Conservation (phyloP, 495 filamentous ascomycete genomes). For the Thermothielavioides terrestris region DNA sequence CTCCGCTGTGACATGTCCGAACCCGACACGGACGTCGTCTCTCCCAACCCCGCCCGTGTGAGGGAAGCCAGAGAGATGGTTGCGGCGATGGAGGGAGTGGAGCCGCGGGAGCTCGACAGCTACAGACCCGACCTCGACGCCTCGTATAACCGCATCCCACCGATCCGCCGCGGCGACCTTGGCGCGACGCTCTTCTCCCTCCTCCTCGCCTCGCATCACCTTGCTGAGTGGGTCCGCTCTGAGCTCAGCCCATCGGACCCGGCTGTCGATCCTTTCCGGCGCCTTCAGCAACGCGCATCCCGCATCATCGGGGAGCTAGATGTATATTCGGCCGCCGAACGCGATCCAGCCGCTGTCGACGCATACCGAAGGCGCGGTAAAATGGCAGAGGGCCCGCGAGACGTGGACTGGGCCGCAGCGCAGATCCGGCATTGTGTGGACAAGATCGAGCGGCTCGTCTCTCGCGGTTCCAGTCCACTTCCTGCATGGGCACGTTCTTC, state of each 20-base stretch:
- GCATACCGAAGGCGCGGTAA: slow-evolving; percentile 17
- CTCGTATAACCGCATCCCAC: slow-evolving; percentile 16
- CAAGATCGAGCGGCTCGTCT: slow-evolving; percentile 29
- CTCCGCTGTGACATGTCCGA: slow-evolving; percentile 35
- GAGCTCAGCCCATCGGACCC: slow-evolving; percentile 30
- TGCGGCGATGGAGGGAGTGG: slow-evolving; percentile 31
- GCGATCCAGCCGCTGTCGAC: slow-evolving; percentile 1
- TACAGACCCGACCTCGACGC: slow-evolving; percentile 32
- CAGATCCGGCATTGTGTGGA: slow-evolving; percentile 29
- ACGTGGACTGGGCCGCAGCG: slow-evolving; percentile 31
- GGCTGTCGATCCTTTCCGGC: slow-evolving; percentile 33
- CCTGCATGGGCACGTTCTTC: slow-evolving; percentile 25
- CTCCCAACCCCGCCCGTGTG: slow-evolving; percentile 26
- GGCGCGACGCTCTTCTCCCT: slow-evolving; percentile 41
- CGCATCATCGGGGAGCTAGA: slow-evolving; percentile 34
- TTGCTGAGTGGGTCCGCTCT: slow-evolving; percentile 35
- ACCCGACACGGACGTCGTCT: slow-evolving; percentile 20
- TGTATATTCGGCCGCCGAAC: slow-evolving; percentile 19
- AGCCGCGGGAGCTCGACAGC: slow-evolving; percentile 23
- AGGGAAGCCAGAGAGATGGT: slow-evolving; percentile 38
- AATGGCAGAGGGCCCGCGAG: slow-evolving; percentile 17
- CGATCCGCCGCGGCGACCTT: slow-evolving; percentile 33
- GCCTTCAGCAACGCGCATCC: slow-evolving; percentile 29
- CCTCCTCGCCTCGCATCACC: slow-evolving; percentile 36
- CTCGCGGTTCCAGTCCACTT: slow-evolving; percentile 28